Evolutionary conservation across 2,329 filamentous ascomycete genomes (phyloP).

Genomic region (Escovopsis sp.): DNA sequence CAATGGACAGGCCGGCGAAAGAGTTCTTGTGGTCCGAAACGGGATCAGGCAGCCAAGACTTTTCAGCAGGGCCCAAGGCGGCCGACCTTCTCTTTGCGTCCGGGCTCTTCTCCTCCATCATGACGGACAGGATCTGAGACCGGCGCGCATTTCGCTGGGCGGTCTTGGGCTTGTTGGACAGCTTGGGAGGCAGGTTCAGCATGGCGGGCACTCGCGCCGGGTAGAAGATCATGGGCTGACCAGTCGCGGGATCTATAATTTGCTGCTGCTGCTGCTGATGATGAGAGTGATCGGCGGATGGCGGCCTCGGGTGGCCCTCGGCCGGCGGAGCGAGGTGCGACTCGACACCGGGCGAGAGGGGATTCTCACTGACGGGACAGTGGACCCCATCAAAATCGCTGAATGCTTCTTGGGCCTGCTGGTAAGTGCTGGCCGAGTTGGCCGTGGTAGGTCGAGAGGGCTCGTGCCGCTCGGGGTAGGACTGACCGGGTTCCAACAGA

Average conservation of each 20-base stretch:
- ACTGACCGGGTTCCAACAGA: constrained; percentile 5
- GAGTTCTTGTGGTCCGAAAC: constrained; percentile 23
- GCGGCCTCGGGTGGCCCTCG: not conserved
- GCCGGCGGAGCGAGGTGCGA: constrained; percentile 1
- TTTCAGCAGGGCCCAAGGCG: constrained; percentile 9
- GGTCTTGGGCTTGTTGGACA: constrained; percentile 59
- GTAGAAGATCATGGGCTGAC: constrained; percentile 82
- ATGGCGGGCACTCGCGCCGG: constrained; percentile 87
- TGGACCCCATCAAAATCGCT: constrained; percentile 73
- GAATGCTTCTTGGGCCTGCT: constrained; percentile 55
- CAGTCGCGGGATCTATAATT: constrained; percentile 48
- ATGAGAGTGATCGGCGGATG: not conserved
- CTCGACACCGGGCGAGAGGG: constrained; percentile 10
- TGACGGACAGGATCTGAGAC: constrained; percentile 55
- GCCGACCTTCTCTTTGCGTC: constrained; percentile 6
- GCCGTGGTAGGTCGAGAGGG: constrained; percentile 24
- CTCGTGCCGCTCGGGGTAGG: constrained; percentile 10
- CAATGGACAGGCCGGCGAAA: constrained; percentile 18
- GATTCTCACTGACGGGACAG: constrained; percentile 39
- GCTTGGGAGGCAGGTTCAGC: constrained; percentile 78
- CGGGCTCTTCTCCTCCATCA: constrained; percentile 23
- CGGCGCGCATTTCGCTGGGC: constrained; percentile 53
- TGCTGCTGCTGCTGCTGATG: constrained; percentile 31
- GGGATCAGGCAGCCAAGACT: constrained; percentile 33
- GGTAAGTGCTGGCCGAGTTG: constrained; percentile 45